Evolutionary conservation across 805 yeast genomes (phyloP), one percentile per base, ranked within the genome.

Genomic region (Yueomyces sp.): DNA sequence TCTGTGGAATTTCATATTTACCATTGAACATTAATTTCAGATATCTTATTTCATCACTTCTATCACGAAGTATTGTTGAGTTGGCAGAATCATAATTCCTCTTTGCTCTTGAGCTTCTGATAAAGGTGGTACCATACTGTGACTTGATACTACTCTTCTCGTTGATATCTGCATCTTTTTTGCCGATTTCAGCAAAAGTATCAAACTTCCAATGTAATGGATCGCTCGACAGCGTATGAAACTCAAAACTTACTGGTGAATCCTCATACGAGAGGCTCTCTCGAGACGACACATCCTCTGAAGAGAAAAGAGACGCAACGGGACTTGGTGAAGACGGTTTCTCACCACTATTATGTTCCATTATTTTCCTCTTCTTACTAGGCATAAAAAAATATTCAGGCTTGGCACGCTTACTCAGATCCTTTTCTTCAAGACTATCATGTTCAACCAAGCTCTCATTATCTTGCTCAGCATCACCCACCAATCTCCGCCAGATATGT

Each of bases 81-180:
- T 50, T 45, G 32, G 44, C 33, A n/a, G 42, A 47, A 36, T 29
- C 19, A 8, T 42, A 43, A 27, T 4, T 40, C 31, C 29, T 37
- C 8, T 40, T 45, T 29, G 39, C 40, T 34, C 36, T 36, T 26
- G 31, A 11, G 29, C 46, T 53, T 6, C 45, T 45, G 42, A 57
- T 41, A 42, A 68, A 62, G 2, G 58, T 49, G 1, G 70, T 66
- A 3, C 74, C 74, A 46, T 69, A 69, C 12, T 34, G 37, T 11
- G 37, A 19, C 8, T 5, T 34, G 37, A 31, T 31, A 31, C 7
- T 31, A 11, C 34, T 7, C 34, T 11, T 8, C 11, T 31, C 7
- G 11, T 31, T 31, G 7, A 7, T 31, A 19, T 11, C 34, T 9
- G 37, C 8, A 7, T 34, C n/a, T 34, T 34, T 11, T 5, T 5